Conservation (phyloP, 345 rosid species). For the Melaleuca alternifolia region DNA sequence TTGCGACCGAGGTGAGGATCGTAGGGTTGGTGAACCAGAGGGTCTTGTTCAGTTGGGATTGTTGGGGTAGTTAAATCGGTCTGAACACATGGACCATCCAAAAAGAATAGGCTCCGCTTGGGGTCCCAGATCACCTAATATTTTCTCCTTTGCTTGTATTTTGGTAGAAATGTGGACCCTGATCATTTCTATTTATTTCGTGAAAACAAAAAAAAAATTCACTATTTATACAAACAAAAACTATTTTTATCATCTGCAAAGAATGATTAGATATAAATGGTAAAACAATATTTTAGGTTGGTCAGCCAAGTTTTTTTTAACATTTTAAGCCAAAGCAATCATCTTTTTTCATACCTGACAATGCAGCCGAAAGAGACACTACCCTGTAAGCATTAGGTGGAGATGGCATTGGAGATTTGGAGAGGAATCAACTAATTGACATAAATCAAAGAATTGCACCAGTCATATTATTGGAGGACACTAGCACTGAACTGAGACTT, state of each 20-base stretch:
- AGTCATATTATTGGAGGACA: neutral
- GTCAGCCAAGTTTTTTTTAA: neutral
- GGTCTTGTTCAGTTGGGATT: rapidly evolving
- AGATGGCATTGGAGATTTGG: neutral
- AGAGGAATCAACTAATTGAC: neutral
- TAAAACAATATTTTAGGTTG: too few relatives aligned
- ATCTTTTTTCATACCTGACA: neutral
- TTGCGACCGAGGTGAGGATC: neutral
- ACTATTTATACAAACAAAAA: too few relatives aligned
- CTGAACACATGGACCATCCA: neutral
- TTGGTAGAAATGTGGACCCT: too few relatives aligned
- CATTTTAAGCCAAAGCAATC: neutral
- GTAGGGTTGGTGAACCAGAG: neutral
- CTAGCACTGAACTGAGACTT: neutral
- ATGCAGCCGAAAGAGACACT: too few relatives aligned
- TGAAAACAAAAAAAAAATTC: too few relatives aligned
- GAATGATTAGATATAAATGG: too few relatives aligned
- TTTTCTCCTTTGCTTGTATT: too few relatives aligned
- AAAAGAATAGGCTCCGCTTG: too few relatives aligned
- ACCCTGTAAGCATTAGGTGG: neutral
- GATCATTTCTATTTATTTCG: too few relatives aligned
- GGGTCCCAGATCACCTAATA: too few relatives aligned
- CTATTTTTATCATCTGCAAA: too few relatives aligned
- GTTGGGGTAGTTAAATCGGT: neutral
- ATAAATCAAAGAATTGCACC: slow-evolving; percentile 5